phyloP scores from a whole-genome alignment of 495 filamentous ascomycete species.

The Cairneyella variabilis region DNA sequence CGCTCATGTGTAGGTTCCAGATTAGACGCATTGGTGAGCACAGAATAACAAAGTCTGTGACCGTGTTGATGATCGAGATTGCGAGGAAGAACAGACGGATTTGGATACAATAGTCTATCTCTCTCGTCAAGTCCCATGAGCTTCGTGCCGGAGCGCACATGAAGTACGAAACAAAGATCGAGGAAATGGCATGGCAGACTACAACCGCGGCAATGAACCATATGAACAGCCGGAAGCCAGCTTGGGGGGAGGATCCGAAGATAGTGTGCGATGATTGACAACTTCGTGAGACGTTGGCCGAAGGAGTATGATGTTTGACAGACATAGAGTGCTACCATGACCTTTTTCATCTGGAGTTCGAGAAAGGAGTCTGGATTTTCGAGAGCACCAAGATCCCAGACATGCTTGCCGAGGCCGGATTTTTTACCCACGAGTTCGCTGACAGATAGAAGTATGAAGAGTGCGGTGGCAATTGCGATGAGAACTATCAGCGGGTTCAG shows the following conservation, averaged over 20 bases:
- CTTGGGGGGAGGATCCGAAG: conserved; percentile 27
- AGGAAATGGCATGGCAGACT: conserved; percentile 32
- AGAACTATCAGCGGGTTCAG: neutral
- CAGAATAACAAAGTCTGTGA: conserved; percentile 41
- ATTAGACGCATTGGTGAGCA: conserved; percentile 37
- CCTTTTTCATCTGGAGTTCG: conserved; percentile 1
- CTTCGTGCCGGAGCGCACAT: conserved; percentile 36
- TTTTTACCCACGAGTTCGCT: conserved; percentile 12
- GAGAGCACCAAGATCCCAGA: conserved; percentile 22
- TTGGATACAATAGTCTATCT: conserved; percentile 31
- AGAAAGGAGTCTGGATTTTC: neutral
- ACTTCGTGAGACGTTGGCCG: conserved; percentile 22
- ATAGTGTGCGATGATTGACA: conserved; percentile 28
- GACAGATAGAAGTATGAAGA: neutral
- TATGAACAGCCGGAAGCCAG: conserved; percentile 13
- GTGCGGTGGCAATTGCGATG: neutral
- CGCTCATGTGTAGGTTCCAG: conserved; percentile 32
- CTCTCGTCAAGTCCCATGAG: conserved; percentile 33
- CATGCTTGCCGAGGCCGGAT: conserved; percentile 26
- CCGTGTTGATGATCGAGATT: conserved; percentile 39
- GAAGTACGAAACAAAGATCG: conserved; percentile 40
- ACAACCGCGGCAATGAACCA: conserved; percentile 23
- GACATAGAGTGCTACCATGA: conserved; percentile 23
- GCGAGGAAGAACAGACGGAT: conserved; percentile 37
- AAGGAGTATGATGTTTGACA: conserved; percentile 24